Conservation (phyloP, 176 grass and related monocot species). For the Aegilops speltoides region DNA sequence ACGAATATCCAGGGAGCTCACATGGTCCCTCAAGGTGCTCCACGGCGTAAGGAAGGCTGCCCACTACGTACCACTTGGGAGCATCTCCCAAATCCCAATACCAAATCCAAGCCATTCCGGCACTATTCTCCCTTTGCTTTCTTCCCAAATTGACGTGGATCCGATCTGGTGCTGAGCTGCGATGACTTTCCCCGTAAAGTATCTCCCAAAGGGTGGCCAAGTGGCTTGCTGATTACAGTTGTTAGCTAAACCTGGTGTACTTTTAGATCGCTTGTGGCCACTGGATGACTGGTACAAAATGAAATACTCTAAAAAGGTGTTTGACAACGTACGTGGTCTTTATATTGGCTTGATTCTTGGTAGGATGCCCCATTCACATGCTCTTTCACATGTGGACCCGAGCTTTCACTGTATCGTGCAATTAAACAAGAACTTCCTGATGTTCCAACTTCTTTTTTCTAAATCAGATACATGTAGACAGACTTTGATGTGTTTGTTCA, state of each 20-base stretch:
- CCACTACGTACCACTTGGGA: neutral
- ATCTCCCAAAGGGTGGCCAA: conserved; percentile 8
- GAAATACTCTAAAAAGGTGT: neutral
- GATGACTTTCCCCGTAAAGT: conserved; percentile 26
- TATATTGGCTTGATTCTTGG: conserved; percentile 35
- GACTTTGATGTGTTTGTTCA: too few relatives aligned
- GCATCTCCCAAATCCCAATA: conserved; percentile 17
- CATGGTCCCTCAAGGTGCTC: conserved; percentile 37
- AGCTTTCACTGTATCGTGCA: conserved; percentile 28
- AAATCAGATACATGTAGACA: too few relatives aligned
- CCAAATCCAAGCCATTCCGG: neutral
- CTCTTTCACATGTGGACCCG: conserved; percentile 24
- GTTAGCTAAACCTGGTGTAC: neutral
- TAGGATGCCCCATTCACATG: conserved; percentile 35
- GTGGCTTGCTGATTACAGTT: conserved; percentile 2
- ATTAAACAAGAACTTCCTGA: neutral
- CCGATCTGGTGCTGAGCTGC: conserved; percentile 51
- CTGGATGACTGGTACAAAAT: conserved; percentile 11
- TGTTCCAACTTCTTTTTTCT: too few relatives aligned
- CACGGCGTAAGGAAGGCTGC: conserved; percentile 21
- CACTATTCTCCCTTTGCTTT: conserved; percentile 6
- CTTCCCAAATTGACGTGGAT: conserved; percentile 22
- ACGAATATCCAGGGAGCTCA: conserved; percentile 29
- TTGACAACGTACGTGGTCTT: conserved; percentile 29
- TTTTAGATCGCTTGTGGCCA: conserved; percentile 31